A percentile compares a stretch with the other conserved stretches of the same genome.
These are phyloP conservation scores for Penicillium thymicola DNA, from an alignment of 2,329 filamentous ascomycete species.

Conservation along the genomic window DNA sequence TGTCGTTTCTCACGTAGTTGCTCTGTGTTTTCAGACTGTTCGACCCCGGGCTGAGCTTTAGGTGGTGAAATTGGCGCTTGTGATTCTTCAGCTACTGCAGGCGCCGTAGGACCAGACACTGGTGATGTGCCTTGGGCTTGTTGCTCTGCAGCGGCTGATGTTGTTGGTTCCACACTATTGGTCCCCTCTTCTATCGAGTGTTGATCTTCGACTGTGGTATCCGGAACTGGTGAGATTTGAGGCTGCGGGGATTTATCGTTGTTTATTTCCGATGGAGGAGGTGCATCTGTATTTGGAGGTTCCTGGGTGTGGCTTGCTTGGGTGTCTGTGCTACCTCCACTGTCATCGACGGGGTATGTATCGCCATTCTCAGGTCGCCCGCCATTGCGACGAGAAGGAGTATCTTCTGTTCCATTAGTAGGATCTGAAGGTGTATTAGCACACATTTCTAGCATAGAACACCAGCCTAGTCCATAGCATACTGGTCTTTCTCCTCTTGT, in stretches of 20 bases:
- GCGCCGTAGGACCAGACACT: background rate
- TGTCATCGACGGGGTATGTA: constrained; percentile 6
- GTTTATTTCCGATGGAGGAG: background rate
- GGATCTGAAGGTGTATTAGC: constrained; percentile 18
- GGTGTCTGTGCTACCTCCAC: background rate
- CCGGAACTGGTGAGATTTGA: background rate
- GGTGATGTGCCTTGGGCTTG: background rate
- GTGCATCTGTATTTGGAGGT: background rate
- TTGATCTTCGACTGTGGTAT: background rate
- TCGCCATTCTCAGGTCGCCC: background rate
- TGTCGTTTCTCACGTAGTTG: background rate
- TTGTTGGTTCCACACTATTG: background rate
- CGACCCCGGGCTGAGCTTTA: background rate
- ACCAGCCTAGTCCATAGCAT: constrained; percentile 11
- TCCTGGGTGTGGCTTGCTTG: background rate
- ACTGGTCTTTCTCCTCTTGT: constrained; percentile 36
- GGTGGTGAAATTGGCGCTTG: background rate
- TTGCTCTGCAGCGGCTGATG: background rate
- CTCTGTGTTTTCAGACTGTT: background rate
- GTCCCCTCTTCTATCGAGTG: background rate
- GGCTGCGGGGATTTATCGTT: background rate
- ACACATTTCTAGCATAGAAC: background rate
- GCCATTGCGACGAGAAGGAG: constrained; percentile 3
- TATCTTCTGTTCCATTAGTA: constrained; percentile 2
- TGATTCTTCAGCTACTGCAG: background rate